Percentiles rank a stretch among this genome's conserved stretches.
Evolutionary conservation across 352 stramenopile species (phyloP).

Genomic region (Phytophthora podocarpi): DNA sequence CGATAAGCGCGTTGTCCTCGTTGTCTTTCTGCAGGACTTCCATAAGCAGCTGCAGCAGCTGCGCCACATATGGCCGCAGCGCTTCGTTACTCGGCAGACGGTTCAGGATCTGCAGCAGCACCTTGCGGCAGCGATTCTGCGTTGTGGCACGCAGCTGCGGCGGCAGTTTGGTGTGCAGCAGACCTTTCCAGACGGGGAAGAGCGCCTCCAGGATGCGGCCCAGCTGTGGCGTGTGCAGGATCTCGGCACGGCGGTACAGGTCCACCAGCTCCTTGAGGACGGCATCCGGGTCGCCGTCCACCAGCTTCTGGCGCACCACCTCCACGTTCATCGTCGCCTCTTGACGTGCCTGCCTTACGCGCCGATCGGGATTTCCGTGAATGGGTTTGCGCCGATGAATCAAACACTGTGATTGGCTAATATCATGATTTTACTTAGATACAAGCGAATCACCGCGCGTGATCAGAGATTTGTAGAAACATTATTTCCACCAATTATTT

Average conservation of each 20-base stretch:
- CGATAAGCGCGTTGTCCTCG: conserved; percentile 96
- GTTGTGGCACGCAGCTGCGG: conserved; percentile 79
- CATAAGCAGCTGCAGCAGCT: conserved; percentile 93
- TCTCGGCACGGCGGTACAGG: conserved; percentile 85
- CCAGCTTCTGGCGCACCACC: conserved; percentile 84
- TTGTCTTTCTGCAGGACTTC: conserved; percentile 95
- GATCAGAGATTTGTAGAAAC: not conserved
- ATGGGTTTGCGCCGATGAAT: not conserved
- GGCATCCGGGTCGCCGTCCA: conserved; percentile 72
- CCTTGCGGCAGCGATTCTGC: conserved; percentile 90
- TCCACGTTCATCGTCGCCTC: conserved; percentile 83
- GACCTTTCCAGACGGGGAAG: conserved; percentile 88
- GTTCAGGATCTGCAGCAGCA: conserved; percentile 95
- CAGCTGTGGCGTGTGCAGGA: conserved; percentile 91
- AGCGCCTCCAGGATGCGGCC: conserved; percentile 90
- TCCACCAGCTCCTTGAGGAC: conserved; percentile 88
- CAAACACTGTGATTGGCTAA: conserved; percentile 14
- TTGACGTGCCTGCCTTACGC: conserved; percentile 33
- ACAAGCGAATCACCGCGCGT: conserved; percentile 5
- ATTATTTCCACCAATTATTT: conserved; percentile 4
- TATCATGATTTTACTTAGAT: not conserved
- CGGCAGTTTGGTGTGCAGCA: conserved; percentile 79
- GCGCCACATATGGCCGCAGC: conserved; percentile 92
- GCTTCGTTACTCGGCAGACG: conserved; percentile 94
- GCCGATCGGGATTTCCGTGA: conserved; percentile 19